Evolutionary conservation across 2,329 filamentous ascomycete genomes (phyloP), one percentile per base, ranked within the genome.

Genomic region (Sarocladium oryzae): DNA sequence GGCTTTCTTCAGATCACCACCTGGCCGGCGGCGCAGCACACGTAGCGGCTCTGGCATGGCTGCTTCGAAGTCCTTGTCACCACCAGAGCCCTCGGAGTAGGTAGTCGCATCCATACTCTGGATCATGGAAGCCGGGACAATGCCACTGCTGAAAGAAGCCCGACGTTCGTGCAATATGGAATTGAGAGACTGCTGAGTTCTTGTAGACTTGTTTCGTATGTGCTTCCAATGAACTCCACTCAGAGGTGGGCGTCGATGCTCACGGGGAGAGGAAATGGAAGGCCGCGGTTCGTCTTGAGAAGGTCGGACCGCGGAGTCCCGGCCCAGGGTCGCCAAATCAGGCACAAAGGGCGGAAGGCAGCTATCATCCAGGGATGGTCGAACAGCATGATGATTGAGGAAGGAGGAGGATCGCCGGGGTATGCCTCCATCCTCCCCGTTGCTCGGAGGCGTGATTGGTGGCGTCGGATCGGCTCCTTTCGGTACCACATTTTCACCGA

Each of bases 1-100:
- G 33, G 80, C 85, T 15, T 83, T 85, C 55, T 85, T 79, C 45
- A 93, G 68, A 63, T 92, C 83, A 30, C 88, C 87, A 45, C 88
- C 88, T 6, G 87, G 88, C 13, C 84, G 77, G 61, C 88, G 75
- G 54, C 88, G 78, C 55, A 93, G 74, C 37, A 85, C 74, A 40
- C 84, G 79, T 6, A 79, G 67, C n/a, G 81, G 81, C 18, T 70
- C 69, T 1, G 78, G 74, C 45, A 75, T 64, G 2, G 73, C 49
- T 8, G 56, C 54, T 50, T 54, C 60, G 6, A 56, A 69, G 6
- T 72, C 73, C 3, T 70, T 61, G 4, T 71, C 73, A 5, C 69
- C 69, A 20, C 75, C 68, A 2, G 81, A 84, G 4, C 58, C 65
- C 35, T 69, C 77, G 0, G 80, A 81, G 38, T 73, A 73, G 0